A percentile compares a stretch with the other conserved stretches of the same genome.
These are phyloP conservation scores for Sporothrix mexicana DNA, from an alignment of 2,329 filamentous ascomycete species.

Conservation along the genomic window DNA sequence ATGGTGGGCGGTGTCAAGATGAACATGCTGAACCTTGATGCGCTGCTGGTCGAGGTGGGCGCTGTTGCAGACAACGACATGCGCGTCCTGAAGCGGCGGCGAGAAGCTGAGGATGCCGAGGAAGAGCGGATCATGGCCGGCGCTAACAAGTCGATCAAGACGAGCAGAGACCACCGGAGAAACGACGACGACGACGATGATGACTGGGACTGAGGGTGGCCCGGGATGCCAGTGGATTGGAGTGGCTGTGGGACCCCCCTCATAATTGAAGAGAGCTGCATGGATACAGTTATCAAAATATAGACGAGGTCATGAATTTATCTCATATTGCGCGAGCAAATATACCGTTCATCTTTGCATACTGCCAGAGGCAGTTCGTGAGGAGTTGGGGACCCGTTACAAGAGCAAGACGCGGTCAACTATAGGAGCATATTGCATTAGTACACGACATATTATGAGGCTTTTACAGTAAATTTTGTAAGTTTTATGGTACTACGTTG, in stretches of 20 bases:
- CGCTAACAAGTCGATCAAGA: constrained; percentile 45
- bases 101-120: constrained; percentile 65
- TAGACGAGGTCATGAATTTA: neutral
- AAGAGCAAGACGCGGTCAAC: no score
- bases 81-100: constrained; percentile 69
- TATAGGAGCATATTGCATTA: no score
- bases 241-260: no score
- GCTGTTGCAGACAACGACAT: constrained; percentile 80
- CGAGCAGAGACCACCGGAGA: constrained; percentile 36
- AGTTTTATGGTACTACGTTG: no score
- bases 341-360: neutral
- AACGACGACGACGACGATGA: constrained; percentile 43
- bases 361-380: no score
- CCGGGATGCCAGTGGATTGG: no score
- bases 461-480: no score
- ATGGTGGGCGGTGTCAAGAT: constrained; percentile 76
- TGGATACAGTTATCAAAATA: neutral
- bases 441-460: no score
- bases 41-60: constrained; percentile 79
- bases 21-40: constrained; percentile 76
- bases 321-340: neutral
- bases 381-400: neutral
- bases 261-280: neutral
- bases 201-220: constrained; percentile 42
- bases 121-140: constrained; percentile 61